Evolutionary conservation across 768 basidiomycete genomes (phyloP), one percentile per base, ranked within the genome.

Genomic region (Mycena belliarum): DNA sequence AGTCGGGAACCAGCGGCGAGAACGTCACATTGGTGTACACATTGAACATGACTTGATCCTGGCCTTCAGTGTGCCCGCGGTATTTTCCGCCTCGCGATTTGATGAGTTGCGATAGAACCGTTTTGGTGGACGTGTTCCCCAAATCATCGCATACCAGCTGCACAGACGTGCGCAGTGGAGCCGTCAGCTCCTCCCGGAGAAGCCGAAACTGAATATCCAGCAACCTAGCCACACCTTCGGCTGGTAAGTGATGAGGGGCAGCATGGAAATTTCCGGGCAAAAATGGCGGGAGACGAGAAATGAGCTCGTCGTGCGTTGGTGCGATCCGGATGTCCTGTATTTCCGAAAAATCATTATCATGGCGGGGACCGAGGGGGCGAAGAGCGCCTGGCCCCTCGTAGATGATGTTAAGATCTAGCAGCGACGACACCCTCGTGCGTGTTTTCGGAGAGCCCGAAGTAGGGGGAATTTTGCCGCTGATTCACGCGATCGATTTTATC

Each of bases 161-260:
- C 20, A 84, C 73, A 1, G 84, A 79, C 14, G 67, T 74, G 8
- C 85, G 75, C 26, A 86, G 66, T 0, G 84, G 78, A 0, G 85
- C 83, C 82, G 79, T 87, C 18, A 88, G 71, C 54, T 92, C 90
- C 61, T 91, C 90, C 35, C 90, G 76, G 33, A 92, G 72, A 0
- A 91, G 76, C 32, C 90, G 82, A 68, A 88, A 92, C 61, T 92
- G 88, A 4, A 87, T 80, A 55, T 93, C 91, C 12, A 91, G 71
- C 21, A 86, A 73, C 9, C 84, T 75, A 53, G 87, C 79, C 82
- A 91, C 89, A 23, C 82, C 83, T 16, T 78, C 77, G 4, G 70
- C 60, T 0, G 81, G 81, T 14, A 79, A 76, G 52, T 80, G 87
- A 64, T 89, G 88, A 0, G 87, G 88, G 0, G 86, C 88, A 2